Evolutionary conservation across 1,284 basidiomycete genomes (phyloP).

Genomic region (Fomitiporia mediterranea): DNA sequence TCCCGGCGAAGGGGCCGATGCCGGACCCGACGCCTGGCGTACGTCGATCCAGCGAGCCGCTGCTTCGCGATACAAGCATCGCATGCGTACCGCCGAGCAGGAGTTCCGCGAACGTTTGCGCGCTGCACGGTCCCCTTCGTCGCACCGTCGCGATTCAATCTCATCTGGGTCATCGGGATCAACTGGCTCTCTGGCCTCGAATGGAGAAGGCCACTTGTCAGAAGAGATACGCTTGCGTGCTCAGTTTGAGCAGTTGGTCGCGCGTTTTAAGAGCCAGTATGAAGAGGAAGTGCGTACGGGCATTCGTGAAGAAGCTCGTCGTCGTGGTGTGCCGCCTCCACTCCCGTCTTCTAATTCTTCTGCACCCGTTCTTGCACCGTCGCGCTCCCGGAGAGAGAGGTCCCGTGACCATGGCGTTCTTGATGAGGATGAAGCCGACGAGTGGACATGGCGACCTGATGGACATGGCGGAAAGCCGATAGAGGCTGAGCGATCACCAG

Average conservation of each 20-base stretch:
- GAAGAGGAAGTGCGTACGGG: slow-evolving; percentile 12
- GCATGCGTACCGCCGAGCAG: not conserved
- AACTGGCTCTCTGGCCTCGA: not conserved
- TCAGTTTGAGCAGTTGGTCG: not conserved
- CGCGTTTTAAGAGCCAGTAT: slow-evolving; percentile 1
- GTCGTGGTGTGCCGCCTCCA: not conserved
- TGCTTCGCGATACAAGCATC: not conserved
- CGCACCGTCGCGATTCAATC: slow-evolving; percentile 6
- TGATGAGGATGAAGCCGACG: slow-evolving; percentile 10
- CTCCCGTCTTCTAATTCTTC: not conserved
- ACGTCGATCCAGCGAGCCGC: not conserved
- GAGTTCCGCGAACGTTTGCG: slow-evolving; percentile 2
- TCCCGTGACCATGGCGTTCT: slow-evolving; percentile 7
- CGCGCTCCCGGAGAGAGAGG: not conserved
- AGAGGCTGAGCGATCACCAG: not conserved
- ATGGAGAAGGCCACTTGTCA: not conserved
- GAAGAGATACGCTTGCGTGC: slow-evolving; percentile 10
- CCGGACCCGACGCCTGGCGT: slow-evolving; percentile 2
- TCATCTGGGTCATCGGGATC: slow-evolving; percentile 4
- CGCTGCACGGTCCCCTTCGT: not conserved
- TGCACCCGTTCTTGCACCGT: not conserved
- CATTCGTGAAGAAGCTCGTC: slow-evolving; percentile 6
- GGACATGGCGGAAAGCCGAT: not conserved
- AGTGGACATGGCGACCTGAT: slow-evolving; percentile 17
- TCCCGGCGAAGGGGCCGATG: not conserved